phyloP scores from a whole-genome alignment of 1,284 basidiomycete genomes.

The Mycena sp. region DNA sequence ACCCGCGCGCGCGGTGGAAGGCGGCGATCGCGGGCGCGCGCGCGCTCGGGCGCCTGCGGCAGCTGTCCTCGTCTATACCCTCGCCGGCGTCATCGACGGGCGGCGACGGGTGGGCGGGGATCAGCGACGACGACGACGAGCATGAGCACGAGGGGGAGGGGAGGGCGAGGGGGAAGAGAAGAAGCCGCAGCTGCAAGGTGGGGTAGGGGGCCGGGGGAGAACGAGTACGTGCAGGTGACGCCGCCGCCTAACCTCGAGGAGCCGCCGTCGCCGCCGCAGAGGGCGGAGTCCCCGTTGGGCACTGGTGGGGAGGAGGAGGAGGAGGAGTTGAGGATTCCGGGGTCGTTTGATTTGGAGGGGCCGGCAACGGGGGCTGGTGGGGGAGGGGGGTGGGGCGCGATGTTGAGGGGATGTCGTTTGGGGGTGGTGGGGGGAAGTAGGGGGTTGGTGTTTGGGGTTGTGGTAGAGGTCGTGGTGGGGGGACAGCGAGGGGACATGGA shows the following conservation, averaged over 20 bases:
- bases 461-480: too few species aligned
- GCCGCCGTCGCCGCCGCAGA: constrained; percentile 35
- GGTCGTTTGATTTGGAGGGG: constrained; percentile 51
- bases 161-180: too few species aligned
- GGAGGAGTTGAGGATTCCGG: constrained; percentile 55
- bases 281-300: constrained; percentile 49
- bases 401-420: constrained; percentile 35
- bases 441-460: too few species aligned
- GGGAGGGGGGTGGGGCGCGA: constrained; percentile 38
- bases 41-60: constrained; percentile 62
- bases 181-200: too few species aligned
- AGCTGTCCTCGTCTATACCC: too few species aligned
- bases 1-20: constrained; percentile 75
- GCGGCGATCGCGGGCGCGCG: constrained; percentile 72
- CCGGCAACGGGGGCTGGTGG: constrained; percentile 20
- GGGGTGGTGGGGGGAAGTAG: too few species aligned
- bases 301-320: constrained; percentile 32
- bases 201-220: constrained; percentile 39
- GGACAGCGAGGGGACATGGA: too few species aligned
- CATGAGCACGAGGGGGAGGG: constrained; percentile 44
- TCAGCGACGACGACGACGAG: constrained; percentile 37
- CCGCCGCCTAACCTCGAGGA: constrained; percentile 36
- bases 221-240: constrained; percentile 44
- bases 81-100: too few species aligned
- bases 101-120: constrained; percentile 31